phyloP scores from a whole-genome alignment of 345 rosid genomes.

The Arabis alpina region DNA sequence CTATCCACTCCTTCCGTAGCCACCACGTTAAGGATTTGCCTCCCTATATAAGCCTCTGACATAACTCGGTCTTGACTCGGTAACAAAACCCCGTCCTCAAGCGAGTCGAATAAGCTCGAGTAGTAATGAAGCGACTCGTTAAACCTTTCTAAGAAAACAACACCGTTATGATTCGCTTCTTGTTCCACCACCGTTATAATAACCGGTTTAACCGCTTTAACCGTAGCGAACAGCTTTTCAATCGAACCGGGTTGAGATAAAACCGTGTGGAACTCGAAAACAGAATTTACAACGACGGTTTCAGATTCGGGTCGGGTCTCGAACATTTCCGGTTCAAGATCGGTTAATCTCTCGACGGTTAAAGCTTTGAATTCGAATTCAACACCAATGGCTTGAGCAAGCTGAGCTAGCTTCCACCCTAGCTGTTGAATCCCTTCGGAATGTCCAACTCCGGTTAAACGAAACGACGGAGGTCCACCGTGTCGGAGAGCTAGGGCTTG shows the following conservation, averaged over 20 bases:
- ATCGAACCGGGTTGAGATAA: slow-evolving; percentile 44
- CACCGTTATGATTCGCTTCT: slow-evolving; percentile 79
- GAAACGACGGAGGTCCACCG: slow-evolving; percentile 75
- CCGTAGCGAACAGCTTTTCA: slow-evolving; percentile 60
- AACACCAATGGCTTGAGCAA: slow-evolving; percentile 68
- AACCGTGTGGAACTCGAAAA: slow-evolving; percentile 74
- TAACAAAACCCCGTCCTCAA: slow-evolving; percentile 55
- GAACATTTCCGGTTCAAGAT: slow-evolving; percentile 83
- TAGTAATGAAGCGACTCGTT: slow-evolving; percentile 72
- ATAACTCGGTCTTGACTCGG: slow-evolving; percentile 67
- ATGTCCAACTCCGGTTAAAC: slow-evolving; percentile 75
- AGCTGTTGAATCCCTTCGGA: slow-evolving; percentile 59
- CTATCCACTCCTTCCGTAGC: slow-evolving; percentile 70
- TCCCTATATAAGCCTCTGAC: slow-evolving; percentile 72
- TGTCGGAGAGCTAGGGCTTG: slow-evolving; percentile 86
- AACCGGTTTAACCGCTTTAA: slow-evolving; percentile 64
- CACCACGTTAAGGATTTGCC: slow-evolving; percentile 73
- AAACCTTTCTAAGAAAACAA: slow-evolving; percentile 69
- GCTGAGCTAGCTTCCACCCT: slow-evolving; percentile 68
- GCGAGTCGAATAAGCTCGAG: slow-evolving; percentile 85
- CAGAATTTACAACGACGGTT: slow-evolving; percentile 76
- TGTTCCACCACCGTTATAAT: slow-evolving; percentile 81
- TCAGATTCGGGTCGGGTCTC: slow-evolving; percentile 58
- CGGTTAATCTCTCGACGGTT: slow-evolving; percentile 60
- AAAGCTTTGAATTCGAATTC: slow-evolving; percentile 63